These are phyloP conservation scores for Cercospora zeina DNA, from an alignment of 2,329 filamentous ascomycete genomes.

Conservation along the genomic window DNA sequence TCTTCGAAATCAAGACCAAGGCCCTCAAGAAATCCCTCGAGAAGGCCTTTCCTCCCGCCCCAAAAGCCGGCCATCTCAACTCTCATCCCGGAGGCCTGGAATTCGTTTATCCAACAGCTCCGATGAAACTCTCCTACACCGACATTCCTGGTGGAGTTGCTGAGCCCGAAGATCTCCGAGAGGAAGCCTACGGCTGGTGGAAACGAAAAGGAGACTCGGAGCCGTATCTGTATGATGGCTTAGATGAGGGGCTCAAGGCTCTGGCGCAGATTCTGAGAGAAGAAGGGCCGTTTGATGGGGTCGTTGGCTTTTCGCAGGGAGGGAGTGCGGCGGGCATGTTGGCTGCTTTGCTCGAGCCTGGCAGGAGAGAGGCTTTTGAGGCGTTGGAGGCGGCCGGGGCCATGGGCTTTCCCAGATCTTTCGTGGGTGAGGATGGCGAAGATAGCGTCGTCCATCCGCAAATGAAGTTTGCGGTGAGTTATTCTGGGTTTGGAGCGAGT, in stretches of 20 bases:
- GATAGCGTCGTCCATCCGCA: constrained; percentile 51
- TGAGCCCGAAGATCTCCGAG: constrained; percentile 46
- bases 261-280: constrained; percentile 64
- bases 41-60: constrained; percentile 68
- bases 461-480: constrained; percentile 70
- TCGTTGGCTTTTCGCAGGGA: constrained; percentile 81
- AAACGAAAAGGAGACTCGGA: constrained; percentile 63
- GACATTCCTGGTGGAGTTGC: constrained; percentile 61
- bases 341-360: constrained; percentile 67
- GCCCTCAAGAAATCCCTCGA: constrained; percentile 77
- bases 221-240: constrained; percentile 60
- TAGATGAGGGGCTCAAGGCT: constrained; percentile 66
- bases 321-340: constrained; percentile 71
- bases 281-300: constrained; percentile 71
- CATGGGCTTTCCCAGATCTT: constrained; percentile 55
- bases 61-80: constrained; percentile 47
- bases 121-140: constrained; percentile 45
- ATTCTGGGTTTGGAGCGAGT: constrained; percentile 73
- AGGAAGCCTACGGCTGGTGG: constrained; percentile 80
- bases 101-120: constrained; percentile 51
- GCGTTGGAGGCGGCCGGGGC: constrained; percentile 43
- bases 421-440: constrained; percentile 43
- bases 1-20: constrained; percentile 86
- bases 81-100: constrained; percentile 45
- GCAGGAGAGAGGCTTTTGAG: constrained; percentile 52